Evolutionary conservation across 1,284 basidiomycete genomes (phyloP).

Genomic region (Moesziomyces sp.): DNA sequence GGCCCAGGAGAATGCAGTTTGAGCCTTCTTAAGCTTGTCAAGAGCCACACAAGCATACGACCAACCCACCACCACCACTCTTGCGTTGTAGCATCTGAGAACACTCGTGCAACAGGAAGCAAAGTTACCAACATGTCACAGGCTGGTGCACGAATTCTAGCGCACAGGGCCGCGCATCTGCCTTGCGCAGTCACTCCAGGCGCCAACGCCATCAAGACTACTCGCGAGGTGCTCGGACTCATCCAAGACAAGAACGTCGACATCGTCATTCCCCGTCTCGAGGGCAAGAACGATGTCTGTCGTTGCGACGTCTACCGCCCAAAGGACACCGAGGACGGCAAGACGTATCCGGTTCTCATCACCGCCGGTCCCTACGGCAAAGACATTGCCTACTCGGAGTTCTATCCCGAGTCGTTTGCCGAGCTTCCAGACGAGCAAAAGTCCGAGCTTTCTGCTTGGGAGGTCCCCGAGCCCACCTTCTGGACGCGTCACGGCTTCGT

Average conservation of each 20-base stretch:
- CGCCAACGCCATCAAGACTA: constrained; percentile 25
- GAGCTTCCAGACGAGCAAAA: constrained; percentile 66
- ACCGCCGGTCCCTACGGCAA: constrained; percentile 67
- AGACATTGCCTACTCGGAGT: constrained; percentile 61
- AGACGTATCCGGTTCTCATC: constrained; percentile 59
- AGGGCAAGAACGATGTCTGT: constrained; percentile 54
- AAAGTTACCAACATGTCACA: constrained; percentile 5
- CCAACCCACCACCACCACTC: not conserved
- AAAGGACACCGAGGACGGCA: constrained; percentile 32
- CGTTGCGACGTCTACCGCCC: constrained; percentile 65
- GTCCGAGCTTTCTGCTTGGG: constrained; percentile 63
- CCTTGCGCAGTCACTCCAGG: constrained; percentile 14
- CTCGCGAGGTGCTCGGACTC: constrained; percentile 10
- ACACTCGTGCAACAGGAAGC: not conserved
- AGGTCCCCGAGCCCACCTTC: constrained; percentile 65
- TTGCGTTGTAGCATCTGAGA: no score
- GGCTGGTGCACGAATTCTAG: constrained; percentile 13
- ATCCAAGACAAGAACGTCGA: constrained; percentile 63
- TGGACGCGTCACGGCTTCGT: constrained; percentile 66
- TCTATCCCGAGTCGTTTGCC: constrained; percentile 55
- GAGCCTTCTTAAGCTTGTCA: not conserved
- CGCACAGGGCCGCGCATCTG: constrained; percentile 18
- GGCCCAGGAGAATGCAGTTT: no score
- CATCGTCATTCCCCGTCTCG: constrained; percentile 63
- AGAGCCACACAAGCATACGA: not conserved